Evolutionary conservation across 148 eudicot genomes (phyloP), one percentile per base, ranked within the genome.

Genomic region (Nepenthes mirabilis): DNA sequence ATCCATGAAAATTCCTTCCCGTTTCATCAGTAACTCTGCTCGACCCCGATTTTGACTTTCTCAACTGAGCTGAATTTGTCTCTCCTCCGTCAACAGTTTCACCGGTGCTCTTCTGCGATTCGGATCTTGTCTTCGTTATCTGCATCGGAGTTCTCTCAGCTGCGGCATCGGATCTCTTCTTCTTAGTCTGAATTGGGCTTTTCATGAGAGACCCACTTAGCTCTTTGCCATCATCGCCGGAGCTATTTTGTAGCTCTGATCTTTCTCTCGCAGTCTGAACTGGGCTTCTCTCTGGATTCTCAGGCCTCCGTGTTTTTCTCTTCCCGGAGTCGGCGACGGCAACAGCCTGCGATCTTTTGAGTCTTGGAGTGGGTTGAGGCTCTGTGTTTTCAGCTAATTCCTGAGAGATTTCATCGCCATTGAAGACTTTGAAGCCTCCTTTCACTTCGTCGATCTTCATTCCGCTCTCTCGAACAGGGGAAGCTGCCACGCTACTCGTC

Each of bases 391-490:
- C 75, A 14, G 57, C 58, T 23, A 23, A 23, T 37, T 75, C 73
- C n/a, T 40, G 6, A 3, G 45, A 1, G 45, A 55, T 52, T 32
- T 75, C 63, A 14, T 74, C 75, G 43, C 64, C 75, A 67, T 70
- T 73, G 75, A 70, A 72, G 54, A 79, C 79, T 51, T 76, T 76
- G 58, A 79, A 59, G 23, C 81, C 81, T 47, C 82, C 81, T 70
- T 73, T 74, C 34, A 74, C 70, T 70, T 79, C 69, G 58, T 80
- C 80, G 11, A 57, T 55, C 65, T 61, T 81, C 80, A 76, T 81
- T 67, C 86, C 72, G 52, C 65, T 79, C 59, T 84, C 90, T 83
- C 82, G 77, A 70, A 79, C 85, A 75, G 83, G 81, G 34, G 80
- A 83, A 64, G 73, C 60, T 54, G 62, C 72, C 51, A 52, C 65